Conservation (phyloP, 2,329 filamentous ascomycete genomes). For the Neospermospora avenae region DNA sequence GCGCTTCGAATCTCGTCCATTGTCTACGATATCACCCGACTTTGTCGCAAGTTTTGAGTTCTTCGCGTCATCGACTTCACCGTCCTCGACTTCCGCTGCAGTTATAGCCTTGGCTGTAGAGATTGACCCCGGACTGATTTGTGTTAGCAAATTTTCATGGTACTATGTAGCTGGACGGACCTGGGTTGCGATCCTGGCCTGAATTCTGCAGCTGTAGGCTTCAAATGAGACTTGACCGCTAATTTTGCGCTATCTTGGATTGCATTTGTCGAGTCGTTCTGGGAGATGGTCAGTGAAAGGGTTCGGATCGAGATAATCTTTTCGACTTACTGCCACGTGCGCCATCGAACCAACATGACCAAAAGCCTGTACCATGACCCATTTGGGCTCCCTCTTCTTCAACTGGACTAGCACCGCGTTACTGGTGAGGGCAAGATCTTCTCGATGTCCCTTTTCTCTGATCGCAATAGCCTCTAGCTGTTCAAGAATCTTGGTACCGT, state of each 20-base stretch:
- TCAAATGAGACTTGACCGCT: slow-evolving; percentile 42
- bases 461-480: slow-evolving; percentile 65
- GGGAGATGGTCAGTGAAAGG: slow-evolving; percentile 33
- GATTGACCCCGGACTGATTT: slow-evolving; percentile 32
- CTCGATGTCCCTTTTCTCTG: slow-evolving; percentile 59
- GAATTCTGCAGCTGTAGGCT: slow-evolving; percentile 61
- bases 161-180: slow-evolving; percentile 24
- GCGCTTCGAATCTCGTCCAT: slow-evolving; percentile 9
- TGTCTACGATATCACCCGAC: slow-evolving; percentile 3
- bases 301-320: slow-evolving; percentile 9
- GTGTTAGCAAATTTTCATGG: slow-evolving; percentile 34
- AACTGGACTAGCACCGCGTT: slow-evolving; percentile 69
- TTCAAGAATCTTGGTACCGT: slow-evolving; percentile 65
- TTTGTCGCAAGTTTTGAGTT: slow-evolving; percentile 5
- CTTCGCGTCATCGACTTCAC: slow-evolving; percentile 65
- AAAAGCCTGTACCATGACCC: slow-evolving; percentile 75
- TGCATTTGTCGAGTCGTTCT: slow-evolving; percentile 18
- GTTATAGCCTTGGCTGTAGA: slow-evolving; percentile 31
- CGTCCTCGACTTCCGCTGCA: slow-evolving; percentile 61
- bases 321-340: not conserved
- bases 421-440: slow-evolving; percentile 73
- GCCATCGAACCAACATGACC: slow-evolving; percentile 53
- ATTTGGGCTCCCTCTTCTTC: slow-evolving; percentile 62
- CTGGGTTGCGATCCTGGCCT: slow-evolving; percentile 47
- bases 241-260: slow-evolving; percentile 4